Evolutionary conservation across 441 rosid genomes (phyloP), one percentile per base, ranked within the genome.

Genomic region (Aleurites moluccanus): DNA sequence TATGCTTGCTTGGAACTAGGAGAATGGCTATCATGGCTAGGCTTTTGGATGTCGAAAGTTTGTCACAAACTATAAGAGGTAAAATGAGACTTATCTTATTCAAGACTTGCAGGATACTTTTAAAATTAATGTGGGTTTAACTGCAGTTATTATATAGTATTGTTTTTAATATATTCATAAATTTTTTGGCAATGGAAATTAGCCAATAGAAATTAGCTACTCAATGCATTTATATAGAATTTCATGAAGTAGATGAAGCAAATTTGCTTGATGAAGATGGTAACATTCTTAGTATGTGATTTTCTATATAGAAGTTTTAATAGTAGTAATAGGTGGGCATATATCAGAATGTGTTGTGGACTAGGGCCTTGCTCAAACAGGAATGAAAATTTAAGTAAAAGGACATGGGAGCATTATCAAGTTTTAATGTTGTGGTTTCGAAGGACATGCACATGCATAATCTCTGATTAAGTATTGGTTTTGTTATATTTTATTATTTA

Each of bases 261-360:
- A 90, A 90, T 84, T 81, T 88, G 83, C 89, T 90, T 60, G 87
- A 87, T 75, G 91, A 84, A 82, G 86, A 88, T 82, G 91, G 95
- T 88, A 61, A n/a, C 42, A 38, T 23, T 67, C 56, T 76, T 72
- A 42, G 64, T 42, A 15, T 23, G 25, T 14, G 13, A 27, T 72
- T 71, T 3, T 65, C 2, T 4, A 11, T 44, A 23, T 9, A 23
- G 44, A 23, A 7, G 63, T 65, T 63, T n/a, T n/a, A n/a, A n/a
- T n/a, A n/a, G n/a, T n/a, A n/a, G n/a, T n/a, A n/a, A n/a, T n/a
- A n/a, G n/a, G n/a, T n/a, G 23, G 62, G 49, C 20, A 6, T 30
- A 52, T 2, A 14, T 67, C 6, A 49, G n/a, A 14, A 6, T 20
- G 38, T 27, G 23, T 16, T 20, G 16, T 18, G 42, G 23, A 28